phyloP scores from a whole-genome alignment of 306 rosid genomes.

The Sechiopsis laciniata region DNA sequence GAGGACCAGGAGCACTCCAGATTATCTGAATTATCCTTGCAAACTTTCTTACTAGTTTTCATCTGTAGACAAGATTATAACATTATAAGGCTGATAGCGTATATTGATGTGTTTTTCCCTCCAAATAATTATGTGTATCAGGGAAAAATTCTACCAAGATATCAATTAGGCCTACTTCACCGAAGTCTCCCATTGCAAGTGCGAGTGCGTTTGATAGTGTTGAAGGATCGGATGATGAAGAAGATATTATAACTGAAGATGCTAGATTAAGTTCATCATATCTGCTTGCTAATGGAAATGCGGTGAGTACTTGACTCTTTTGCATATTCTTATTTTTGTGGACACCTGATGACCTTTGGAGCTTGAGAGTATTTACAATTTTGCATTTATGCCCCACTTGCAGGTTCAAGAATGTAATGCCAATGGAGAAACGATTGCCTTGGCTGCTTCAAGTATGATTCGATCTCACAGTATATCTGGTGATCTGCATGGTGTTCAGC shows the following conservation, averaged over 20 bases:
- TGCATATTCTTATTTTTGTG: neutral
- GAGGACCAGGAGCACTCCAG: neutral
- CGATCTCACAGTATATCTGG: constrained; percentile 93
- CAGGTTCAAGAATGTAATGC: constrained; percentile 57
- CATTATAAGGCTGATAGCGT: neutral
- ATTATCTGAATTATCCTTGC: constrained; percentile 15
- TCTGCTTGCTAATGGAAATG: constrained; percentile 64
- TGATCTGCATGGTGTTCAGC: constrained; percentile 92
- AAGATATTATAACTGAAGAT: constrained; percentile 37
- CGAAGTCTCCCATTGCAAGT: constrained; percentile 95
- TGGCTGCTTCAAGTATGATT: constrained; percentile 74
- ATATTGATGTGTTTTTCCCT: neutral
- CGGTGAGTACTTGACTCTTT: constrained; percentile 44
- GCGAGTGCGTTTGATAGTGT: constrained; percentile 84
- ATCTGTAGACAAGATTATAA: neutral
- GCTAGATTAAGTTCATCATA: constrained; percentile 43
- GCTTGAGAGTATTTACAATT: neutral
- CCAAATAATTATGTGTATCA: constrained; percentile 30
- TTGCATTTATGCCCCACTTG: constrained; percentile 18
- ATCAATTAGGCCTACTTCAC: constrained; percentile 56
- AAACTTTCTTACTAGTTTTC: neutral
- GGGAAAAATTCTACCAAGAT: constrained; percentile 65
- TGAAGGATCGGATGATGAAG: constrained; percentile 89
- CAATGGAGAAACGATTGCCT: constrained; percentile 60
- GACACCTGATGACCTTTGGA: neutral